Evolutionary conservation across 2,329 filamentous ascomycete genomes (phyloP), one percentile per base, ranked within the genome.

Genomic region (Diplocarpon mali): DNA sequence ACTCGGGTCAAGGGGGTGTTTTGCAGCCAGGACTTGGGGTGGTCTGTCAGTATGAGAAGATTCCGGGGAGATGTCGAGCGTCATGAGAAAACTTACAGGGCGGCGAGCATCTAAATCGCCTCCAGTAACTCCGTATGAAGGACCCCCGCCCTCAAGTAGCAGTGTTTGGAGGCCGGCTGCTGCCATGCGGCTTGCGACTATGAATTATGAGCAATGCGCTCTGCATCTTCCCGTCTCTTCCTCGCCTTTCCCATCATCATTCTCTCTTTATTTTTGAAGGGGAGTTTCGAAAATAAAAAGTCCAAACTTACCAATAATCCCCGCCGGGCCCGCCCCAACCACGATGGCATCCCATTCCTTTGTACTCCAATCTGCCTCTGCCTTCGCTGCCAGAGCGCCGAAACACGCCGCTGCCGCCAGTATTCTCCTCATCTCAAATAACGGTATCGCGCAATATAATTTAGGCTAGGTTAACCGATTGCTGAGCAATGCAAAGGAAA

Each of bases 101-200:
- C 61, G 49, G n/a, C 56, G 49, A 7, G 27, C 31, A 38, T 64
- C 47, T 65, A 68, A n/a, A 53, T 65, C 51, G 13, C 69, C 69
- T 17, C 70, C 70, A 1, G 67, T 69, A 28, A 71, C 56, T 31
- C 67, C 67, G 46, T 73, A 71, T 7, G 70, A 75, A 30, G 65
- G 59, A 2, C 69, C 71, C 12, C 72, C 72, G 45, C 70, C 62
- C 53, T 75, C 72, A 4, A 75, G 62, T 0, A 76, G 62, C 20
- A 75, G 63, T 0, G 71, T 74, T 51, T 67, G 68, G 50, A 71
- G 67, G 27, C 71, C 70, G 10, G 67, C 67, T 50, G 72, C 70
- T 42, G 70, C 71, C 58, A 75, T 41, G 12, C 47, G 44, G 20
- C 16, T 45, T 10, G 47, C 37, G 6, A 49, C 51, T 50, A 30